These are phyloP conservation scores for Quercus suber DNA, from an alignment of 306 rosid genomes.

Conservation along the genomic window DNA sequence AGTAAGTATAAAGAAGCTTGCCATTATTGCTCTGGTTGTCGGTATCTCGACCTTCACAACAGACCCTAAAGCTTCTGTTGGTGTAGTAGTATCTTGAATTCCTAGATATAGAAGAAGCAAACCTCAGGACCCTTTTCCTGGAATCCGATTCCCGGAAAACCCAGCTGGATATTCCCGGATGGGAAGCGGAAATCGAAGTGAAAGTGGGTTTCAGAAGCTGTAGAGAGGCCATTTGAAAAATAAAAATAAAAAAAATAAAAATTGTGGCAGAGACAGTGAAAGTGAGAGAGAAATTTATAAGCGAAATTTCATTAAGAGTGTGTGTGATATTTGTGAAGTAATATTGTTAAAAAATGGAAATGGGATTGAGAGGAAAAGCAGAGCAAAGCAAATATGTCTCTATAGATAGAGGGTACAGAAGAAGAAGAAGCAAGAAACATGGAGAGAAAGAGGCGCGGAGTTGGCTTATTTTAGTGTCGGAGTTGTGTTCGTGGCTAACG, in stretches of 20 bases:
- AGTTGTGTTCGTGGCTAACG: conserved; percentile 13
- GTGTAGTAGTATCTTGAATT: conserved; percentile 21
- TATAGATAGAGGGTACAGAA: too few species aligned
- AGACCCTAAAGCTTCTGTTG: conserved; percentile 36
- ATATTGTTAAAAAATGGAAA: background rate
- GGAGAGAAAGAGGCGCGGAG: conserved; percentile 16
- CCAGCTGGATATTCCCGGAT: conserved; percentile 42
- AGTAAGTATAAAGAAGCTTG: conserved; percentile 23
- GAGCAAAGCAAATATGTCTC: background rate
- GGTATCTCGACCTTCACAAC: conserved; percentile 55
- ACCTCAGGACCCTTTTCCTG: conserved; percentile 32
- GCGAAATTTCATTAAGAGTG: conserved; percentile 26
- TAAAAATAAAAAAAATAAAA: too few species aligned
- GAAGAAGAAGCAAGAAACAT: too few species aligned
- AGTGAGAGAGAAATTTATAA: conserved; percentile 7
- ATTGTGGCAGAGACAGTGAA: background rate
- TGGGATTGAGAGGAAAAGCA: conserved; percentile 29
- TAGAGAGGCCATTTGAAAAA: conserved; percentile 53
- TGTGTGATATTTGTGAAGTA: conserved; percentile 16
- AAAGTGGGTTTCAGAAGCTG: conserved; percentile 54
- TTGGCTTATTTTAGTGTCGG: conserved; percentile 34
- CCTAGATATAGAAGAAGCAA: conserved; percentile 28
- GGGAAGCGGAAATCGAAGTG: conserved; percentile 55
- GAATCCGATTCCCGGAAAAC: conserved; percentile 29
- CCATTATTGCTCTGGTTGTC: conserved; percentile 77